Conservation (phyloP, 2,329 filamentous ascomycete genomes). For the Aureobasidium namibiae region DNA sequence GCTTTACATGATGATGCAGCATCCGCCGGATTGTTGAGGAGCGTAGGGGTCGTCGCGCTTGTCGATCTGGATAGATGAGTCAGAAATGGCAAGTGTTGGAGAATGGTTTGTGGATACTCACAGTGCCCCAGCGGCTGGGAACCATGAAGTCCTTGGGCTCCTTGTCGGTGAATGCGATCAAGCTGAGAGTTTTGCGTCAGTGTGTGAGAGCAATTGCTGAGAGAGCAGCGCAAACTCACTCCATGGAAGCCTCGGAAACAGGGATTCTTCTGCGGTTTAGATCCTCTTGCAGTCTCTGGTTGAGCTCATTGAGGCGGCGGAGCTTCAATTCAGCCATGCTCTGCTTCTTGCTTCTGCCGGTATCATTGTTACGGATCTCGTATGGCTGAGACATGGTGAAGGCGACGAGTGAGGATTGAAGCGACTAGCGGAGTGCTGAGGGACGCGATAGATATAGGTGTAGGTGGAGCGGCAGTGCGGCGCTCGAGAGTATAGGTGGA, state of each 20-base stretch:
- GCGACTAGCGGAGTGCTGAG: not conserved
- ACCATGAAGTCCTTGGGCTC: slow-evolving; percentile 97
- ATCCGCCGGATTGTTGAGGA: slow-evolving; percentile 84
- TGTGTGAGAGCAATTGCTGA: no score
- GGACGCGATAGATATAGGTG: not conserved
- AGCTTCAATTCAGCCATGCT: slow-evolving; percentile 99
- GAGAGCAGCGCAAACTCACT: slow-evolving; percentile 30
- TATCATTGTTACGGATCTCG: slow-evolving; percentile 57
- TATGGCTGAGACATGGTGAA: slow-evolving; percentile 52
- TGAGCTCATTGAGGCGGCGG: slow-evolving; percentile 89
- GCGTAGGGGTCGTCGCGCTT: slow-evolving; percentile 98
- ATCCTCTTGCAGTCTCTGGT: slow-evolving; percentile 91
- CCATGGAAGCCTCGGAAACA: slow-evolving; percentile 76
- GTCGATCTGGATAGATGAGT: slow-evolving; percentile 53
- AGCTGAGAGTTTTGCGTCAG: slow-evolving; percentile 44
- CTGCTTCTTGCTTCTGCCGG: slow-evolving; percentile 87
- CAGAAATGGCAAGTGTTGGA: slow-evolving; percentile 8
- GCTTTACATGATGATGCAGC: slow-evolving; percentile 86
- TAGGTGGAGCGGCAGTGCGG: not conserved
- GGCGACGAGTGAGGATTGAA: not conserved
- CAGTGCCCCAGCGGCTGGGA: slow-evolving; percentile 86
- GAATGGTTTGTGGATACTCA: slow-evolving; percentile 29
- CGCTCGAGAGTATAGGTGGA: no score
- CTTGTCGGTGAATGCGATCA: slow-evolving; percentile 96
- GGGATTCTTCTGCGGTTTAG: slow-evolving; percentile 91